phyloP scores from a whole-genome alignment of 2,329 filamentous ascomycete genomes.

The Colletotrichum spaethianum region DNA sequence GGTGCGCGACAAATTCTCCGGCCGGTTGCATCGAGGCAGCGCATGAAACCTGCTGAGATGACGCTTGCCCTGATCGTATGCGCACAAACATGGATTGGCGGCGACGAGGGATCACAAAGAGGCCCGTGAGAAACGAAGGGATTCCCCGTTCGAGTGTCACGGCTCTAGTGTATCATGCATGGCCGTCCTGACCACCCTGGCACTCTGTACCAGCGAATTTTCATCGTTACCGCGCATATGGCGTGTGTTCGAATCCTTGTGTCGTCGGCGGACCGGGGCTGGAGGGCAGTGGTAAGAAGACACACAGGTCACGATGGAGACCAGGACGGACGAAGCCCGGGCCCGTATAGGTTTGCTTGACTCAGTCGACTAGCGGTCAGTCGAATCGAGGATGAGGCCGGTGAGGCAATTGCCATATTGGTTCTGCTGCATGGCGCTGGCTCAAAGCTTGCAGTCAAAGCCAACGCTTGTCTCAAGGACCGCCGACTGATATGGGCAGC shows the following conservation, averaged over 20 bases:
- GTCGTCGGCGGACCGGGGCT: neutral
- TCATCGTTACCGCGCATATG: neutral
- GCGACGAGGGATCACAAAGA: constrained; percentile 46
- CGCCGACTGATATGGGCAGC: neutral
- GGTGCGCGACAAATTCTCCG: constrained; percentile 45
- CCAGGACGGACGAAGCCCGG: neutral
- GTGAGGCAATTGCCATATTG: constrained; percentile 5
- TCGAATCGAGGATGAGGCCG: neutral
- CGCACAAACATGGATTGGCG: constrained; percentile 32
- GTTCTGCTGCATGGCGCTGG: constrained; percentile 6
- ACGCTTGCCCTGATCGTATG: constrained; percentile 37
- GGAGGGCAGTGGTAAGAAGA: neutral
- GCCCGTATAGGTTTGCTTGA: constrained; percentile 20
- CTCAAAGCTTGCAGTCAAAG: constrained; percentile 13
- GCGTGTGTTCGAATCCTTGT: neutral
- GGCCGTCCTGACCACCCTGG: constrained; percentile 16
- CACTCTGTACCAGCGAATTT: neutral
- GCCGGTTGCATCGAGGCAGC: constrained; percentile 46
- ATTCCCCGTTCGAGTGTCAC: constrained; percentile 47
- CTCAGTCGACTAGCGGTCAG: constrained; percentile 38
- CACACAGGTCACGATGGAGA: constrained; percentile 19
- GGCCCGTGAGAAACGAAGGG: constrained; percentile 50
- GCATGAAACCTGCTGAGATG: constrained; percentile 49
- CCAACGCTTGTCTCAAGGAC: neutral
- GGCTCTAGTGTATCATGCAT: constrained; percentile 26